These are phyloP conservation scores for Prototheca wickerhamii DNA, from an alignment of 163 green algal species.

Conservation along the genomic window DNA sequence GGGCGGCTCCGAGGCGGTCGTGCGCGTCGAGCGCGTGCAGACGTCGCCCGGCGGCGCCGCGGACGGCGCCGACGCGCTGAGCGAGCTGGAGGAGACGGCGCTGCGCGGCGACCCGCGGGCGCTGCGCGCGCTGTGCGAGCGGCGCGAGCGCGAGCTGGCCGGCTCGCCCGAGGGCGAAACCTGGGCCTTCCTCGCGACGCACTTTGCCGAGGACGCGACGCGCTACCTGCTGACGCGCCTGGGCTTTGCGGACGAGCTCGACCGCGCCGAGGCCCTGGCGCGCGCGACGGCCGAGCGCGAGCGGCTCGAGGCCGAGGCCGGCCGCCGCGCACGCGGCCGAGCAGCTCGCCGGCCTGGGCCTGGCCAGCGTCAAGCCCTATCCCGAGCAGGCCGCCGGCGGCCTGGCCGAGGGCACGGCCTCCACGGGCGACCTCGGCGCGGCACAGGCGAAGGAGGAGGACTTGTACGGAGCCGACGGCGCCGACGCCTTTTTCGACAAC, in stretches of 20 bases:
- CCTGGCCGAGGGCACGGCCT: no score
- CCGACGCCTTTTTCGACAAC: conserved; percentile 55
- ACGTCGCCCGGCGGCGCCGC: not conserved
- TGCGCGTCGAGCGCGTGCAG: no score
- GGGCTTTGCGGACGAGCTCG: conserved; percentile 65
- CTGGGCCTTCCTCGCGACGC: conserved; percentile 82
- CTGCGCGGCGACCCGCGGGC: conserved; percentile 44
- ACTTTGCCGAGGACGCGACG: conserved; percentile 82
- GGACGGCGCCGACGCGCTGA: no score
- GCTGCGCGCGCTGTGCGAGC: conserved; percentile 51
- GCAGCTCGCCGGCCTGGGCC: conserved; percentile 1
- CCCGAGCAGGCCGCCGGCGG: no score
- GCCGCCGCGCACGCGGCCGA: conserved; percentile 18
- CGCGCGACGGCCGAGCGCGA: conserved; percentile 5
- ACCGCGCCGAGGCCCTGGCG: not conserved
- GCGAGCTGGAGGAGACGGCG: conserved; percentile 77
- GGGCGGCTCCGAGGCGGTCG: not conserved
- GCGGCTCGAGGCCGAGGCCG: conserved; percentile 7
- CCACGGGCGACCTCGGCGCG: no score
- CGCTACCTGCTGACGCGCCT: conserved; percentile 74
- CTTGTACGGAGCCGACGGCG: conserved; percentile 45
- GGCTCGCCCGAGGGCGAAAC: conserved; percentile 64
- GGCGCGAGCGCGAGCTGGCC: conserved; percentile 8
- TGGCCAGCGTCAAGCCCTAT: no score
- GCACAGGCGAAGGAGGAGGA: no score